These are phyloP conservation scores for Dactylellina haptotyla DNA, from an alignment of 2,329 filamentous ascomycete species.

Conservation along the genomic window DNA sequence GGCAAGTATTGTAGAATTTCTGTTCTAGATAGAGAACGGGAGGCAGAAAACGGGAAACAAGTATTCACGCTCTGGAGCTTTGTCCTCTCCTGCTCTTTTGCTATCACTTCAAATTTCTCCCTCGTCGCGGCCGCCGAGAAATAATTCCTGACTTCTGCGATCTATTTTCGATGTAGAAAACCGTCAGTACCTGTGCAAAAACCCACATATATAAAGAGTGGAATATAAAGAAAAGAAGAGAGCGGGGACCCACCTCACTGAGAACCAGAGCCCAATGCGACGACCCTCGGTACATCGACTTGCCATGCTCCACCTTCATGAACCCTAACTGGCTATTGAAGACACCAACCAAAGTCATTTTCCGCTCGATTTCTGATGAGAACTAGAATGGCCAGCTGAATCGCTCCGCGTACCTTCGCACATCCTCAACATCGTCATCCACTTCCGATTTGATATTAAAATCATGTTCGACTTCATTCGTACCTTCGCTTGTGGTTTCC, in stretches of 20 bases:
- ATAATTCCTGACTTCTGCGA: conserved; percentile 92
- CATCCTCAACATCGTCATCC: conserved; percentile 68
- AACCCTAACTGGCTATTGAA: conserved; percentile 66
- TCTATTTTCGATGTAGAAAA: too few relatives aligned
- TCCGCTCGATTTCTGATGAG: conserved; percentile 51
- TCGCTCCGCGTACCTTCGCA: conserved; percentile 58
- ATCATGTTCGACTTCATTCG: conserved; percentile 61
- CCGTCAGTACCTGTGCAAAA: too few relatives aligned
- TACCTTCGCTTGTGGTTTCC: conserved; percentile 54
- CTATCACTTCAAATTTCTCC: conserved; percentile 66
- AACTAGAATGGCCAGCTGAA: conserved; percentile 65
- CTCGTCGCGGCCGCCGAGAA: conserved; percentile 67
- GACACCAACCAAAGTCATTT: conserved; percentile 64
- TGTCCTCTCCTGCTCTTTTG: conserved; percentile 68
- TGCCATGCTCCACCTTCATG: conserved; percentile 80
- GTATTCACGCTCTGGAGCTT: conserved; percentile 69
- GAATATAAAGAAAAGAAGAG: background rate
- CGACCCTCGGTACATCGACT: conserved; percentile 79
- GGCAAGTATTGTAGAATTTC: conserved; percentile 85
- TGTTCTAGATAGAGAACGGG: conserved; percentile 73
- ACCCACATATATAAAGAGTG: background rate
- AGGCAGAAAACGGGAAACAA: conserved; percentile 77
- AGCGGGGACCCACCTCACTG: conserved; percentile 68
- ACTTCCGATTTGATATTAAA: conserved; percentile 65
- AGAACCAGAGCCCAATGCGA: conserved; percentile 85